These are phyloP conservation scores for Penicillium bovifimosum DNA, from an alignment of 495 filamentous ascomycete genomes.

Conservation along the genomic window DNA sequence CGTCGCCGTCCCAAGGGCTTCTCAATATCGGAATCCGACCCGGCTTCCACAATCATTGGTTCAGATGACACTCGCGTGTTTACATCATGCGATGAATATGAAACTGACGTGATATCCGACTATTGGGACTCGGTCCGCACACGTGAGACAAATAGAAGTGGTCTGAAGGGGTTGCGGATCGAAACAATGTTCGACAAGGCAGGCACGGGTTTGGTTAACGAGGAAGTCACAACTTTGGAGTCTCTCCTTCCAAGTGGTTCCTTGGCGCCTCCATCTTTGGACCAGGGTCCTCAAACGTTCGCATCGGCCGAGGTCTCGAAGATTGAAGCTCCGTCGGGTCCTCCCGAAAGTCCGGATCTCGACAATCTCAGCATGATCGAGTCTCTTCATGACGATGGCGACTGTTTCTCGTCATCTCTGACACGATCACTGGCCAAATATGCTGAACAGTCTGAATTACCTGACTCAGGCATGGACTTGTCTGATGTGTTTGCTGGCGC, in stretches of 20 bases:
- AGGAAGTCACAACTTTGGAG: constrained; percentile 55
- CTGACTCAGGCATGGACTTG: not conserved
- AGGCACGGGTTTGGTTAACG: constrained; percentile 48
- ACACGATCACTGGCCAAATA: constrained; percentile 1
- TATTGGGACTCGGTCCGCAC: constrained; percentile 92
- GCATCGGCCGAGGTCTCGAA: constrained; percentile 24
- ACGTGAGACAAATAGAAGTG: constrained; percentile 59
- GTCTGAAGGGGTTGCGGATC: constrained; percentile 53
- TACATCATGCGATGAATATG: constrained; percentile 75
- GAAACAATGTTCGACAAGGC: constrained; percentile 88
- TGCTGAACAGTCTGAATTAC: not conserved
- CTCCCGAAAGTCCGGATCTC: constrained; percentile 24
- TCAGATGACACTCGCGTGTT: constrained; percentile 80
- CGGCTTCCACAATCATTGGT: constrained; percentile 72
- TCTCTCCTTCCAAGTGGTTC: constrained; percentile 42
- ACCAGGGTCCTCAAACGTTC: constrained; percentile 25
- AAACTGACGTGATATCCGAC: constrained; percentile 80
- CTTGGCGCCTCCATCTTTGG: constrained; percentile 27
- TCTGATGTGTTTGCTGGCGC: constrained; percentile 7
- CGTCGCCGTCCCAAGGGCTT: constrained; percentile 39
- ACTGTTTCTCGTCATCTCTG: not conserved
- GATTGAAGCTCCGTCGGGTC: constrained; percentile 15
- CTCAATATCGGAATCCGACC: constrained; percentile 57
- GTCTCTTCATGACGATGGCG: constrained; percentile 23
- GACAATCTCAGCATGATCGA: constrained; percentile 33